Conservation (phyloP, 441 rosid species). For the Adansonia madagascariensis region DNA sequence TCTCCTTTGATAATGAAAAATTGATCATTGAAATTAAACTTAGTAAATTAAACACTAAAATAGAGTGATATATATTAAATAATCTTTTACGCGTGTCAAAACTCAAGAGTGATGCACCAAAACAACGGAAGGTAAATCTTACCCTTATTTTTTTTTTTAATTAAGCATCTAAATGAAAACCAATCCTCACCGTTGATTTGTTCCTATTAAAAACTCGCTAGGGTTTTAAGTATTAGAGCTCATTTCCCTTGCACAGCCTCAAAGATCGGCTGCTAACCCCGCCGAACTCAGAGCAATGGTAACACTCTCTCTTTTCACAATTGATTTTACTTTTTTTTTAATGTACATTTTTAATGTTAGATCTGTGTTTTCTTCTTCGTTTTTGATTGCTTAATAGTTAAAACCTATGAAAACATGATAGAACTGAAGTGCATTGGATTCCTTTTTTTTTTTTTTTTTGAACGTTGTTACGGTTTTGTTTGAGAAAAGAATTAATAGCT, state of each 20-base stretch:
- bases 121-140: not conserved
- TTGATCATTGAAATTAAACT: too few relatives aligned
- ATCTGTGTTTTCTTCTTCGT: not conserved
- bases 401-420: not conserved
- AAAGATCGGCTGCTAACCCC: not conserved
- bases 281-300: not conserved
- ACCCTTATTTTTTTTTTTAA: not conserved
- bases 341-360: not conserved
- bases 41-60: too few relatives aligned
- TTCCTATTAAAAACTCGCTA: not conserved
- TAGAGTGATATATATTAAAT: too few relatives aligned
- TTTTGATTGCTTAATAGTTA: not conserved
- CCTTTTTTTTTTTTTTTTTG: not conserved
- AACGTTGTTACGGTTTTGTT: not conserved
- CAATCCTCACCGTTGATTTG: constrained; percentile 26
- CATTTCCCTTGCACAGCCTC: not conserved
- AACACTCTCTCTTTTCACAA: not conserved
- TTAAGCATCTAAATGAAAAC: not conserved
- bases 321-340: not conserved
- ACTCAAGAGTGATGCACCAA: not conserved
- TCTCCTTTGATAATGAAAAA: too few relatives aligned
- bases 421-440: not conserved
- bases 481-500: not conserved
- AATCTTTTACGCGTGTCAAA: not conserved
- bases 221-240: constrained; percentile 25